These are phyloP conservation scores for Pestalotiopsis sp. DNA, from an alignment of 2,329 filamentous ascomycete species.

Conservation along the genomic window DNA sequence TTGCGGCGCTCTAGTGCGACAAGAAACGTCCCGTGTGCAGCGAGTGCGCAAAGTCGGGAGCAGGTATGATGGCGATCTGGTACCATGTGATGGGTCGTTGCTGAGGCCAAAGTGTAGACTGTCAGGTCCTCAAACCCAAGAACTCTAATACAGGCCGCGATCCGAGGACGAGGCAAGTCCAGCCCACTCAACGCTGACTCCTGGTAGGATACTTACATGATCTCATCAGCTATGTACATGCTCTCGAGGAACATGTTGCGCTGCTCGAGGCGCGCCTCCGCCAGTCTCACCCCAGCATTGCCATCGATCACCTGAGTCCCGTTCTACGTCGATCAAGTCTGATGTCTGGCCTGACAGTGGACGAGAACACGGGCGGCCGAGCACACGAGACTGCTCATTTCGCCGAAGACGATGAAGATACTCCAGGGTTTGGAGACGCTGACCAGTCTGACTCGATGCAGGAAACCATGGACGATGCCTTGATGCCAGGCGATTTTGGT, in stretches of 20 bases:
- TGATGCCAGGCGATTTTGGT: neutral
- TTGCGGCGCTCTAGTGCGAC: neutral
- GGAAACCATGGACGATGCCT: neutral
- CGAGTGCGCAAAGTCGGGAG: neutral
- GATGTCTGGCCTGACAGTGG: neutral
- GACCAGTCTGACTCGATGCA: neutral
- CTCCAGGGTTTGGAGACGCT: neutral
- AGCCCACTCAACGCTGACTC: neutral
- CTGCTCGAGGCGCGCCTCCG: neutral
- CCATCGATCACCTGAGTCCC: neutral
- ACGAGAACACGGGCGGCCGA: neutral
- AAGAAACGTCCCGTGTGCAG: neutral
- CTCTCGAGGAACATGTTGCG: neutral
- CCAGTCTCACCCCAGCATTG: neutral
- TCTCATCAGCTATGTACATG: neutral
- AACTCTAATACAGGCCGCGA: neutral
- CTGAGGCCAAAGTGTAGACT: neutral
- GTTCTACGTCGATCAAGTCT: neutral
- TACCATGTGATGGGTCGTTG: neutral
- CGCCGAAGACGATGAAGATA: neutral
- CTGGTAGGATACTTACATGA: neutral
- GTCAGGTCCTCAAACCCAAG: neutral
- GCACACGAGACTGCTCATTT: neutral
- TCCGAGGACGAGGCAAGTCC: neutral
- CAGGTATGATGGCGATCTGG: neutral